Base-by-base conservation (phyloP, 2,329 filamentous ascomycete genomes). In the Massarina eburnea region DNA sequence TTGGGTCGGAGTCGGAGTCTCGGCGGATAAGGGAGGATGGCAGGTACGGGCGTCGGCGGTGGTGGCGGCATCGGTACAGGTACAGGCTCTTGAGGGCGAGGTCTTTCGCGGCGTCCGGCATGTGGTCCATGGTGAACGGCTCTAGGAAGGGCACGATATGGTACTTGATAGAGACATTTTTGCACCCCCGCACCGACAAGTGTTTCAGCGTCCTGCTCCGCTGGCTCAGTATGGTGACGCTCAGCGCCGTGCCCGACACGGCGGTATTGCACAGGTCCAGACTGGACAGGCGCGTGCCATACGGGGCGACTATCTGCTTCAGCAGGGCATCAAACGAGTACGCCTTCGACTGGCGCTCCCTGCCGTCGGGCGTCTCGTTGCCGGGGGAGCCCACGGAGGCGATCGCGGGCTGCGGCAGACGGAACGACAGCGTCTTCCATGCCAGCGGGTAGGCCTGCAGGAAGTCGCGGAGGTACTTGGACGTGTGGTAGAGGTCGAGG, bases 131-230 rank as follows among this genome's bases (percentile, higher is more conserved):
- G 4, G 68, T 66, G 71, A 71, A 70, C 3, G 72, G 64, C 49
- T 70, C 71, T 33, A 74, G 72, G 54, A 81, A 83, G 2, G 81
- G 81, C 42, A 83, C 79, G 48, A 84, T 80, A 58, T 84, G 80
- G 59, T 84, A 83, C 59, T 84, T 84, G 53, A 84, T 75, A 10
- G 80, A 83, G 29, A 84, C 81, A 61, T 84, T 82, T 66, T 83
- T 82, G 71, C 81, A 84, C 17, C 81, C 81, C 18, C 81, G 77
- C 38, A 83, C 79, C 1, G 80, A 83, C 35, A 84, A 71, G 57
- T 84, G 80, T 58, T 80, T 74, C 36, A 84, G 68, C 0, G 78
- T 81, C 43, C 76, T 73, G 45, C 77, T 74, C 22, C 79, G 75
- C 32, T 77, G 73, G 49, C 78, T 73, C 41, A 83, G 68, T 15